These are phyloP conservation scores for Sabuloglossum arenarium DNA, from an alignment of 495 filamentous ascomycete genomes.

Conservation along the genomic window DNA sequence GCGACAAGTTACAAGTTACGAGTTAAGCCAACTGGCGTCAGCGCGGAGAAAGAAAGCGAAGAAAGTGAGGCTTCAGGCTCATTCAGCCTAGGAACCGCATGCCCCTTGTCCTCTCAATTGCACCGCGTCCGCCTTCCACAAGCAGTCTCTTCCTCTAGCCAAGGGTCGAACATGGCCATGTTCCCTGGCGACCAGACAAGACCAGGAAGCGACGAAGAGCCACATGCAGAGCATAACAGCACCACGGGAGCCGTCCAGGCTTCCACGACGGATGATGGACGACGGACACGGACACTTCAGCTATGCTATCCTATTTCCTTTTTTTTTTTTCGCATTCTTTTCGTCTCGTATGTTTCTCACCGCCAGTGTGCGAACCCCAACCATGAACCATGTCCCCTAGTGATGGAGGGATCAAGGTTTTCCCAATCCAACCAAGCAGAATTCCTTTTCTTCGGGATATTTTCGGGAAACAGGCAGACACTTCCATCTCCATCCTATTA, in stretches of 20 bases:
- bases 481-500: too few species aligned
- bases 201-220: too few species aligned
- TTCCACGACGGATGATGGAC: too few species aligned
- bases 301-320: too few species aligned
- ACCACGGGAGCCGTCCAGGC: too few species aligned
- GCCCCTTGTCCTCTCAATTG: neutral
- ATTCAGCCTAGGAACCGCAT: neutral
- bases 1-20: neutral
- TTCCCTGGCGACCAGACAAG: neutral
- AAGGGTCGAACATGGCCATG: neutral
- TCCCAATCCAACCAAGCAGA: neutral
- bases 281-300: too few species aligned
- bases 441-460: too few species aligned
- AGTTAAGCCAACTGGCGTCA: neutral
- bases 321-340: neutral
- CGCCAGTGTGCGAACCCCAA: neutral
- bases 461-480: too few species aligned
- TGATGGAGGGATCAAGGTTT: too few species aligned
- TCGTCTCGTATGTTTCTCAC: neutral
- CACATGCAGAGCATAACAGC: too few species aligned
- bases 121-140: neutral
- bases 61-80: neutral
- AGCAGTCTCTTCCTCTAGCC: neutral
- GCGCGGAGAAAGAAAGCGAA: neutral
- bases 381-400: neutral